These are phyloP conservation scores for Penicillium sp. DNA, from an alignment of 2,329 filamentous ascomycete genomes.

Conservation along the genomic window DNA sequence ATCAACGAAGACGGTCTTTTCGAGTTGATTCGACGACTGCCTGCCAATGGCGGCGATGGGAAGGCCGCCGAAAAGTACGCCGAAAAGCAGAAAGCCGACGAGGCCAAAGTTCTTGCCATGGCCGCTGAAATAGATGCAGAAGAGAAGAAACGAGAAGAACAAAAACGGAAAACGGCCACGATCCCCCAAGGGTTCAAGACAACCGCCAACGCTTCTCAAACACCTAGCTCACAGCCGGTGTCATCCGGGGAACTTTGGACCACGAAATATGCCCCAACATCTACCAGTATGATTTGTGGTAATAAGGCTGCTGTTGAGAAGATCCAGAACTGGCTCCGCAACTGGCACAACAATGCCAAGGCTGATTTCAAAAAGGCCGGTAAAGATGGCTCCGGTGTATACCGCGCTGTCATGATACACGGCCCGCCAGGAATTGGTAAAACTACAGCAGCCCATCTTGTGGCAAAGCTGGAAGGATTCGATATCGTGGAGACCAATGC, in stretches of 20 bases:
- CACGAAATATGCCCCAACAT: slow-evolving; percentile 87
- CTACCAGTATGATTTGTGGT: slow-evolving; percentile 84
- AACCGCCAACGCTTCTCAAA: slow-evolving; percentile 46
- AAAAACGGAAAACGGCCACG: slow-evolving; percentile 45
- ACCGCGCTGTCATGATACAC: slow-evolving; percentile 89
- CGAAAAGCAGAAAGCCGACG: slow-evolving; percentile 80
- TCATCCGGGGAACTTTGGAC: slow-evolving; percentile 73
- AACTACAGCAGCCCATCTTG: slow-evolving; percentile 92
- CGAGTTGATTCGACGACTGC: slow-evolving; percentile 75
- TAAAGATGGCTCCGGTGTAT: slow-evolving; percentile 76
- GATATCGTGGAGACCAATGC: slow-evolving; percentile 95
- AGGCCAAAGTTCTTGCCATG: slow-evolving; percentile 75
- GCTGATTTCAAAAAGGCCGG: slow-evolving; percentile 79
- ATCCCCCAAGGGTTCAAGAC: slow-evolving; percentile 28
- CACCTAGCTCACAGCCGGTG: slow-evolving; percentile 41
- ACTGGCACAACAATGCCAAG: slow-evolving; percentile 76
- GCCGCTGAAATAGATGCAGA: slow-evolving; percentile 83
- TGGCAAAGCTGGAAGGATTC: slow-evolving; percentile 88
- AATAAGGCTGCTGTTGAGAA: slow-evolving; percentile 90
- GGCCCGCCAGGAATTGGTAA: slow-evolving; percentile 96
- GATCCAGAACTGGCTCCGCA: slow-evolving; percentile 80
- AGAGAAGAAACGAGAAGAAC: slow-evolving; percentile 60
- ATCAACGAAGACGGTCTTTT: slow-evolving; percentile 94
- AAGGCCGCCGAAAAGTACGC: slow-evolving; percentile 83
- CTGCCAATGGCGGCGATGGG: slow-evolving; percentile 81